phyloP scores from a whole-genome alignment of 345 rosid species.

The Dimocarpus longan region DNA sequence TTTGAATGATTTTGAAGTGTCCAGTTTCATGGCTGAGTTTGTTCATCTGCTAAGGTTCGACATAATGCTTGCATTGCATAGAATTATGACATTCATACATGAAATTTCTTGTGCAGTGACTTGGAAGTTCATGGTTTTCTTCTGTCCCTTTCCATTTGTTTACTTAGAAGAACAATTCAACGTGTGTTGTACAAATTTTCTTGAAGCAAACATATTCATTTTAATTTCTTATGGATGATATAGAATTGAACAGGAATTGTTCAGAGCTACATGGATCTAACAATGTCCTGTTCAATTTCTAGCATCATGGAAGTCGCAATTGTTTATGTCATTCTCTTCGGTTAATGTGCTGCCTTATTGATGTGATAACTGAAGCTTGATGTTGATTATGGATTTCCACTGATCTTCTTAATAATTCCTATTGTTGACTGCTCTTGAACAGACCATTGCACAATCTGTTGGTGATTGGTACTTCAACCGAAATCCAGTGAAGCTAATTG shows the following conservation, averaged over 20 bases:
- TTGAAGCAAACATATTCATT: not conserved
- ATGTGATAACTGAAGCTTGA: not conserved
- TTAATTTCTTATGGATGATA: not conserved
- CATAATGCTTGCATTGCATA: not conserved
- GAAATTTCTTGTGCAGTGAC: not conserved
- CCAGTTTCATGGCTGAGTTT: not conserved
- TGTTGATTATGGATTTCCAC: constrained; percentile 2
- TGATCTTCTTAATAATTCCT: not conserved
- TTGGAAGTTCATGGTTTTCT: not conserved
- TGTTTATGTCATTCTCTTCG: not conserved
- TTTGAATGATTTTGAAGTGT: not conserved
- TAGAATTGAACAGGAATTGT: not conserved
- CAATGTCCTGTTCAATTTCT: not conserved
- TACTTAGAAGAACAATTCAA: not conserved
- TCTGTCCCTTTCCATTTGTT: not conserved
- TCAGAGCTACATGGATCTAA: not conserved
- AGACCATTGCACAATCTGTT: constrained; percentile 86
- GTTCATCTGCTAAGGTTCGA: not conserved
- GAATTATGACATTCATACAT: not conserved
- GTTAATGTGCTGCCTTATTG: too few relatives aligned
- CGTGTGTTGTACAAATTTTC: not conserved
- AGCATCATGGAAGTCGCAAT: not conserved
- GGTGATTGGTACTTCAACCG: constrained; percentile 89
- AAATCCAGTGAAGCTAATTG: constrained; percentile 58
- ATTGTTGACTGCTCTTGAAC: constrained; percentile 21